Percentiles rank a stretch among this genome's conserved stretches.
Conservation (phyloP, 257 asterid genomes). For the Solanum sitiens region DNA sequence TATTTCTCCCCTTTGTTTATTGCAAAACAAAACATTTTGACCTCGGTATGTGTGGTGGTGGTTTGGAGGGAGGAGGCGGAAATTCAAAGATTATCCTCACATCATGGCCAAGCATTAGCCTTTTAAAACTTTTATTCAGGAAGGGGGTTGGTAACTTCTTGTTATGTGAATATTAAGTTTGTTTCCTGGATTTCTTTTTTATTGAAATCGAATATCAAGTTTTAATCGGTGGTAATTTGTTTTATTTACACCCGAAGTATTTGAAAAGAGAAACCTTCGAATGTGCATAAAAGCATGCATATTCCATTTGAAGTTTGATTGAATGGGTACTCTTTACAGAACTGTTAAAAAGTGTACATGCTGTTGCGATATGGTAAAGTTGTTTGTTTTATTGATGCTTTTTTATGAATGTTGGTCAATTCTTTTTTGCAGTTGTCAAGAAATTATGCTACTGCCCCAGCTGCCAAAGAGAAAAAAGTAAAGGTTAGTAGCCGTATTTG, state of each 20-base stretch:
- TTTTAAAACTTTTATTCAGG: neutral
- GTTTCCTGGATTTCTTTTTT: neutral
- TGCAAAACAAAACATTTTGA: neutral
- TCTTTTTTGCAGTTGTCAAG: slow-evolving; percentile 43
- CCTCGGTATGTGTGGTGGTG: neutral
- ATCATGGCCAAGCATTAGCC: neutral
- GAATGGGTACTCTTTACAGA: neutral
- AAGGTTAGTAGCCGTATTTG: slow-evolving; percentile 29
- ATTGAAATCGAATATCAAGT: neutral
- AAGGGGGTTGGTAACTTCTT: neutral
- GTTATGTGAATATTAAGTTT: neutral
- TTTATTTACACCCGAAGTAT: neutral
- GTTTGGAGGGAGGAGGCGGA: neutral
- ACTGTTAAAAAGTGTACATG: neutral
- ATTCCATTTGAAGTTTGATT: neutral
- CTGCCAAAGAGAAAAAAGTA: slow-evolving; percentile 41
- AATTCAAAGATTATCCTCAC: neutral
- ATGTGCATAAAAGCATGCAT: neutral
- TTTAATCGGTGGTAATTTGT: neutral
- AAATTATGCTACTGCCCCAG: slow-evolving; percentile 37
- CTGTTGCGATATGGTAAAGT: neutral
- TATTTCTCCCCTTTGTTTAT: neutral
- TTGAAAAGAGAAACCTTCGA: neutral
- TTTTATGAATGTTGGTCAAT: neutral
- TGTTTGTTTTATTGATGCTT: neutral